Base-by-base conservation (phyloP, 1,139 yeast species). In the Wickerhamiella infanticola region DNA sequence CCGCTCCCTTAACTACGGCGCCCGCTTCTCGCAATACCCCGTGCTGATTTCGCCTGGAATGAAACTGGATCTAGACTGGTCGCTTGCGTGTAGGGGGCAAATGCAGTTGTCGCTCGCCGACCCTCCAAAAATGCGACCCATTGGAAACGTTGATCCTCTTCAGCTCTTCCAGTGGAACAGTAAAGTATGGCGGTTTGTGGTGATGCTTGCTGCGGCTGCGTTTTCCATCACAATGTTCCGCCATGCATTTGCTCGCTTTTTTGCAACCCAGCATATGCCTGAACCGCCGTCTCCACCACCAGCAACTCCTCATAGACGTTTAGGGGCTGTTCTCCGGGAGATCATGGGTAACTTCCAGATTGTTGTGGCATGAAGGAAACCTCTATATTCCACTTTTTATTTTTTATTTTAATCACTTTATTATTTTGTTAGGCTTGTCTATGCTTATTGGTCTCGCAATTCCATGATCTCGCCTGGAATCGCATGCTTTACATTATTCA, bases 401-500 rank as follows among this genome's bases (percentile, higher is more conserved):
- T 7, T 29, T 29, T 29, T 29, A 29, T 29, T 29, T 29, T 29
- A 29, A 7, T 29, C 11, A 13, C 18, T 25, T 7, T 29, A 11
- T 29, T 29, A 29, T 29, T 7, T 11, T 29, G 33, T 29, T 7
- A 7, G 11, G 7, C 9, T 11, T 29, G 11, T 29, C 7, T 29
- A 11, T 29, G 33, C 6, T 26, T 18, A 37, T 8, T 37, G 5
- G 13, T 8, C 24, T 9, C 26, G 39, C 25, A 49, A 39, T 29
- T 44, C 46, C 4, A 55, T 47, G 18, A 58, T 40, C 40, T 63
- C 67, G 24, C 61, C 60, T 1, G 53, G 58, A 11, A 63, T 58
- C 1, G 57, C 44, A 45, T 61, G 63, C 51, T 62, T 62, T 43
- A 50, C 43, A 35, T 57, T 63, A 41, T 57, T 55, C 1, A 61